Conservation (phyloP, 768 basidiomycete genomes). For the Pleurotus cornucopiae region DNA sequence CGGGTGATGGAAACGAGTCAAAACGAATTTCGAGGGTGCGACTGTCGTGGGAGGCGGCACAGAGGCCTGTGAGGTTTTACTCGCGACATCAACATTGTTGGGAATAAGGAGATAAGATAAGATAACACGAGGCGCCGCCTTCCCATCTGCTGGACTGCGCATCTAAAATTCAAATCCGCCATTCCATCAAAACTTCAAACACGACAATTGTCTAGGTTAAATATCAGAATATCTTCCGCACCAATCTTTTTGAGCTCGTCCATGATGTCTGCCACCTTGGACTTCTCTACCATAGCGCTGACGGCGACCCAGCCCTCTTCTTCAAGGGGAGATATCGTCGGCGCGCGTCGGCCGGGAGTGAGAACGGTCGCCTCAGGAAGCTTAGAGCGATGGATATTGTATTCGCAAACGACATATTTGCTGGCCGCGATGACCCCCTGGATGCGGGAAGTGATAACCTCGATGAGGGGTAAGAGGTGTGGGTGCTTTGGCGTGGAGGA, state of each 20-base stretch:
- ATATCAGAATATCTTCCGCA: constrained; percentile 87
- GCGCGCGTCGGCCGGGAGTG: constrained; percentile 87
- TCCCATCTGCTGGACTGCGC: too few relatives aligned
- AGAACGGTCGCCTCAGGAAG: constrained; percentile 61
- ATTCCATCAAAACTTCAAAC: constrained; percentile 40
- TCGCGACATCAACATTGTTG: too few relatives aligned
- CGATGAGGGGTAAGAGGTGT: constrained; percentile 61
- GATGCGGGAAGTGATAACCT: constrained; percentile 80
- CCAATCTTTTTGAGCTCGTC: constrained; percentile 79
- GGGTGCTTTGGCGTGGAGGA: constrained; percentile 63
- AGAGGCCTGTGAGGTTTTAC: too few relatives aligned
- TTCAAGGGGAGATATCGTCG: constrained; percentile 85
- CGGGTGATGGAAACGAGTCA: too few relatives aligned
- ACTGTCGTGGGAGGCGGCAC: too few relatives aligned
- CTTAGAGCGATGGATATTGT: constrained; percentile 74
- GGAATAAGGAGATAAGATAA: too few relatives aligned
- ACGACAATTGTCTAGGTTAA: constrained; percentile 90
- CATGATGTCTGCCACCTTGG: constrained; percentile 77
- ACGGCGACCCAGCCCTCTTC: constrained; percentile 87
- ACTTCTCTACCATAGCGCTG: constrained; percentile 89
- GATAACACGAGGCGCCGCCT: too few relatives aligned
- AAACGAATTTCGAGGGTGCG: too few relatives aligned
- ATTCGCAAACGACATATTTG: constrained; percentile 87
- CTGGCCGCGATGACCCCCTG: constrained; percentile 87
- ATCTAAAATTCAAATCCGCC: too few relatives aligned